phyloP scores from a whole-genome alignment of 2,329 filamentous ascomycete genomes.

The Nemania diffusa region DNA sequence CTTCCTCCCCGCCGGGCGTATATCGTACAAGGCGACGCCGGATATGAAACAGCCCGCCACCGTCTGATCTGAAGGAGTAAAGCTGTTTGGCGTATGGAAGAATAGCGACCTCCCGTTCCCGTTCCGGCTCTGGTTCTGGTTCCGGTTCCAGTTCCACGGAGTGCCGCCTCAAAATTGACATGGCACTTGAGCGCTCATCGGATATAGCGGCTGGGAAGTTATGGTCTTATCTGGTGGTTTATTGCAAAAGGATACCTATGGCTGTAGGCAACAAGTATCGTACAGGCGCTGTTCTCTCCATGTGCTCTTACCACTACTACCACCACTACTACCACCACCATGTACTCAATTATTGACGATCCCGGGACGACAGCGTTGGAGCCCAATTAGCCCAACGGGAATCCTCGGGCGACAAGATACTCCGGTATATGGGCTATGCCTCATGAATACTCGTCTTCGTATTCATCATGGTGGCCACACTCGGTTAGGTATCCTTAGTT shows the following conservation, averaged over 20 bases:
- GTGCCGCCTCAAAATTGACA: neutral
- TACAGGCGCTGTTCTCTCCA: conserved; percentile 10
- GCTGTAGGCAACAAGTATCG: conserved; percentile 19
- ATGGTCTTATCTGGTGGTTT: neutral
- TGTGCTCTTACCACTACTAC: too few species aligned
- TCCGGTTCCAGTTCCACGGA: too few species aligned
- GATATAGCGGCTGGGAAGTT: neutral
- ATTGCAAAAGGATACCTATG: conserved; percentile 15
- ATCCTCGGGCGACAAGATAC: neutral
- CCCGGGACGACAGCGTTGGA: neutral
- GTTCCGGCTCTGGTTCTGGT: too few species aligned
- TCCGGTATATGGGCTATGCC: neutral
- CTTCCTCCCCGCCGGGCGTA: conserved; percentile 65
- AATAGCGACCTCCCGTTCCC: neutral
- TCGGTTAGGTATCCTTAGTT: neutral
- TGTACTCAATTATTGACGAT: neutral
- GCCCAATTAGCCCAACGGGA: neutral
- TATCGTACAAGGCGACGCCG: conserved; percentile 59
- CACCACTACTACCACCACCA: too few species aligned
- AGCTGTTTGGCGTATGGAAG: neutral
- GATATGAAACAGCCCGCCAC: conserved; percentile 54
- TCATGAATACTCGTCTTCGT: neutral
- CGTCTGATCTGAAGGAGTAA: conserved; percentile 23
- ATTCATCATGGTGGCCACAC: neutral
- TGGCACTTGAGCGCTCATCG: neutral